phyloP scores from a whole-genome alignment of 2,329 filamentous ascomycete species.

The Phaeosphaeria sp. region DNA sequence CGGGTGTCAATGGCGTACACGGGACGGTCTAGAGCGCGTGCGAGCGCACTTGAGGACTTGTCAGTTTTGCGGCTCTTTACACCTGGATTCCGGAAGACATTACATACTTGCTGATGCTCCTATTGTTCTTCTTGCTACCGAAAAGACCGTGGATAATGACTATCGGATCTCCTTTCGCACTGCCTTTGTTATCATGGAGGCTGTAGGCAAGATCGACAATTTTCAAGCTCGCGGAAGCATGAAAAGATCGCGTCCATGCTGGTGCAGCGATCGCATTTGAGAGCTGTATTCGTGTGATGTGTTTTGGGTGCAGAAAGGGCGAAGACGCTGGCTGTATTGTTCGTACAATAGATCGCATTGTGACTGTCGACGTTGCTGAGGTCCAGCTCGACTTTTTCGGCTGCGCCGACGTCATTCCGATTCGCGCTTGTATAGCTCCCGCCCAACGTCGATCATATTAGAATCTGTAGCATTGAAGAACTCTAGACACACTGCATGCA shows the following conservation, averaged over 20 bases:
- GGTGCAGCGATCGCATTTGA: conserved; percentile 4
- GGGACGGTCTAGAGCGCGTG: conserved; percentile 78
- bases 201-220: conserved; percentile 43
- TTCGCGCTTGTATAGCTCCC: background rate
- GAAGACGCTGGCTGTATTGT: conserved; percentile 18
- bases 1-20: conserved; percentile 88
- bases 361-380: conserved; percentile 15
- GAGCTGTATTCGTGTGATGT: conserved; percentile 11
- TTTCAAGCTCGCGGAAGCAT: conserved; percentile 29
- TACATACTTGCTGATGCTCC: conserved; percentile 85
- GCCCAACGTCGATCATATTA: background rate
- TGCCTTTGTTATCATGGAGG: conserved; percentile 44
- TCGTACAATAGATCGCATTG: conserved; percentile 24
- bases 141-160: conserved; percentile 93
- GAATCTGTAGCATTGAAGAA: background rate
- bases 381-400: conserved; percentile 15
- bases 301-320: conserved; percentile 18
- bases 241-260: conserved; percentile 37
- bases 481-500: background rate
- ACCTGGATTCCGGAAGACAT: background rate
- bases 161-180: conserved; percentile 67
- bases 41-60: conserved; percentile 67
- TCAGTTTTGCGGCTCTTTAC: background rate
- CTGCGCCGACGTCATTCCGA: conserved; percentile 13
- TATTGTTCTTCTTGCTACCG: conserved; percentile 93